Evolutionary conservation across 2,329 filamentous ascomycete species (phyloP), one percentile per base, ranked within the genome.

Genomic region (Emericellopsis atlantica): DNA sequence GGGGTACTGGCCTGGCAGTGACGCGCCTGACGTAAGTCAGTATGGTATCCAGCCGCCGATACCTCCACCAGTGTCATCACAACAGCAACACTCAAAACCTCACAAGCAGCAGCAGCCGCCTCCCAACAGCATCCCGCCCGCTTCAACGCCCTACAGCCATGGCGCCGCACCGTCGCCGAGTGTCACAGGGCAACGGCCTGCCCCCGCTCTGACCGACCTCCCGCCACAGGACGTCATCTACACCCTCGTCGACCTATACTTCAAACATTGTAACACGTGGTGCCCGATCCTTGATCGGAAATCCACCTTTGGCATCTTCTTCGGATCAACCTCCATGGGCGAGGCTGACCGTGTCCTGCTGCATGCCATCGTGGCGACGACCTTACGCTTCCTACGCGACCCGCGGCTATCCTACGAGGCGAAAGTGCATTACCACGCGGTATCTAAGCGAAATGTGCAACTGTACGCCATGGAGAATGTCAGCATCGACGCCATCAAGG

Each of bases 221-320:
- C 75, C 75, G 3, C 72, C 75, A 0, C 74, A 77, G 45, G 74
- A 79, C 46, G 60, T 79, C 11, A 54, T 78, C 4, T 79, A 77
- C 44, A 71, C 69, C 3, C 58, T 79, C 2, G 72, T 76, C 14
- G 74, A 78, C 45, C 58, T 79, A 7, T 79, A 75, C 55, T 79
- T 79, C 60, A 76, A 76, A 48, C 74, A 79, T 51, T 72, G 76
- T 52, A 78, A 78, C 48, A 74, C 74, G 0, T 79, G 75, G 75
- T 66, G 63, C 39, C 64, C 64, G 0, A 65, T 67, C 11, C 56
- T 67, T 10, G 63, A 67, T 35, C 57, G 64, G 7, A 65, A 66
- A 42, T 60, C 63, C 0, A 65, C 60, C 12, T 59, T 65, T 49
- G 49, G 55, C 2, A 53, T 49, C 16, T 59, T 67, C 42, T 66